Percentiles rank a stretch among this genome's conserved stretches.
Conservation (phyloP, 306 rosid genomes). For the Acmispon strigosus region DNA sequence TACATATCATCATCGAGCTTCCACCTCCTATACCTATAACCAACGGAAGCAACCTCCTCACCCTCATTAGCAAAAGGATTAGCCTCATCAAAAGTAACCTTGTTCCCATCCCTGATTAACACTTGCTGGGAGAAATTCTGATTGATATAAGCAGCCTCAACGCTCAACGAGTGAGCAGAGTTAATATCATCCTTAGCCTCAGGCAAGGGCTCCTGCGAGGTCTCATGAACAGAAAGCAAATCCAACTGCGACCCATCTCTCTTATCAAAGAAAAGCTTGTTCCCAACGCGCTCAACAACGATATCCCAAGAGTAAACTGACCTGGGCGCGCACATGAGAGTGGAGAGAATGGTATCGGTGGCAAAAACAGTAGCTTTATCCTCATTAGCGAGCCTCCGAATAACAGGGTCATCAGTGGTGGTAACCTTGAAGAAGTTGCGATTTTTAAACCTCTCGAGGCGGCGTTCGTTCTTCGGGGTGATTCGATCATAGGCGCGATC, state of each 20-base stretch:
- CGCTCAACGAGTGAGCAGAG: conserved; percentile 67
- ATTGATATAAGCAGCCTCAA: conserved; percentile 84
- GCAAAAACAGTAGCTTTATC: conserved; percentile 85
- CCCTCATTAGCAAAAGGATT: conserved; percentile 95
- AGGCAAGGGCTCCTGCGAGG: conserved; percentile 90
- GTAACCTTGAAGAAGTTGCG: conserved; percentile 87
- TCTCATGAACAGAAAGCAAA: conserved; percentile 85
- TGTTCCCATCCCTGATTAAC: conserved; percentile 63
- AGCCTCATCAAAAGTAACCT: conserved; percentile 77
- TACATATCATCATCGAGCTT: conserved; percentile 80
- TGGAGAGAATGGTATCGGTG: conserved; percentile 72
- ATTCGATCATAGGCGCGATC: conserved; percentile 68
- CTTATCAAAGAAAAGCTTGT: conserved; percentile 83
- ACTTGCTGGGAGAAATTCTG: conserved; percentile 95
- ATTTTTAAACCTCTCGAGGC: conserved; percentile 78
- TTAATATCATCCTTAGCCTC: conserved; percentile 94
- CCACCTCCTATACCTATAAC: conserved; percentile 84
- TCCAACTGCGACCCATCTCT: conserved; percentile 90
- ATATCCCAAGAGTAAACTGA: conserved; percentile 94
- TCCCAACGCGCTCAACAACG: conserved; percentile 84
- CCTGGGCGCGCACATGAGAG: conserved; percentile 88
- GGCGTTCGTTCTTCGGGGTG: conserved; percentile 78
- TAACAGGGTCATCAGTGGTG: conserved; percentile 86
- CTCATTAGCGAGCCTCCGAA: conserved; percentile 76
- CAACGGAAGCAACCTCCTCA: conserved; percentile 87